A percentile compares a stretch with the other conserved stretches of the same genome.
Conservation (phyloP, 192 early-diverging fungal species). For the Coemansia erecta region DNA sequence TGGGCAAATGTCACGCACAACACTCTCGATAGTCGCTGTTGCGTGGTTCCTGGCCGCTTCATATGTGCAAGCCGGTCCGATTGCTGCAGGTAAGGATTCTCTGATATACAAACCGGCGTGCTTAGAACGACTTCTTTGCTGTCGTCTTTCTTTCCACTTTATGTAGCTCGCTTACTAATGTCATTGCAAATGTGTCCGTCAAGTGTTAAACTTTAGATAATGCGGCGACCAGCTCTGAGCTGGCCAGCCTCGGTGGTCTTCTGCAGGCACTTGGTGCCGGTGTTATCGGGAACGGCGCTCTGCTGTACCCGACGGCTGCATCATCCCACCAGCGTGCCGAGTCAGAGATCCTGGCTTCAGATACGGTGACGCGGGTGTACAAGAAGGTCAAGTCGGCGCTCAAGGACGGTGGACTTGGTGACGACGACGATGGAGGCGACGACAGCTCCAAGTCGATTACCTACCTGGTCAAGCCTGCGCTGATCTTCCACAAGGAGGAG, state of each 20-base stretch:
- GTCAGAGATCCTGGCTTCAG: conserved; percentile 45
- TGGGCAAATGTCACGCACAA: conserved; percentile 45
- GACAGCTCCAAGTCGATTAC: conserved; percentile 35
- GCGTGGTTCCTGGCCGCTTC: conserved; percentile 48
- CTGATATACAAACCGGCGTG: no score
- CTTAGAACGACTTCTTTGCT: not conserved
- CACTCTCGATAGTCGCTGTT: conserved; percentile 38
- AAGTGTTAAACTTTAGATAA: conserved; percentile 17
- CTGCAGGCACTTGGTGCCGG: conserved; percentile 50
- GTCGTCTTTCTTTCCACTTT: not conserved
- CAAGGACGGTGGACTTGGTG: conserved; percentile 46
- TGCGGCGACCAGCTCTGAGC: conserved; percentile 26
- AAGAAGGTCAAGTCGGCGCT: conserved; percentile 51
- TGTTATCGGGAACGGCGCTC: conserved; percentile 44
- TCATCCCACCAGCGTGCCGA: conserved; percentile 47
- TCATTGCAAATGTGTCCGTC: not conserved
- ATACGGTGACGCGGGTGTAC: conserved; percentile 38
- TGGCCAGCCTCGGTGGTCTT: conserved; percentile 42
- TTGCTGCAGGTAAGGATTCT: conserved; percentile 35
- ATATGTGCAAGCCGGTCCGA: conserved; percentile 35
- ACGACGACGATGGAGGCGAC: conserved; percentile 37
- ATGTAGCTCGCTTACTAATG: not conserved
- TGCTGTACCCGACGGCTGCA: conserved; percentile 33
- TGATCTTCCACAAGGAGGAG: conserved; percentile 53
- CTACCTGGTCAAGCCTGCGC: conserved; percentile 45